Percentiles rank a stretch among this genome's conserved stretches.
Conservation (phyloP, 202 grass and related monocot genomes). For the Setaria viridis region DNA sequence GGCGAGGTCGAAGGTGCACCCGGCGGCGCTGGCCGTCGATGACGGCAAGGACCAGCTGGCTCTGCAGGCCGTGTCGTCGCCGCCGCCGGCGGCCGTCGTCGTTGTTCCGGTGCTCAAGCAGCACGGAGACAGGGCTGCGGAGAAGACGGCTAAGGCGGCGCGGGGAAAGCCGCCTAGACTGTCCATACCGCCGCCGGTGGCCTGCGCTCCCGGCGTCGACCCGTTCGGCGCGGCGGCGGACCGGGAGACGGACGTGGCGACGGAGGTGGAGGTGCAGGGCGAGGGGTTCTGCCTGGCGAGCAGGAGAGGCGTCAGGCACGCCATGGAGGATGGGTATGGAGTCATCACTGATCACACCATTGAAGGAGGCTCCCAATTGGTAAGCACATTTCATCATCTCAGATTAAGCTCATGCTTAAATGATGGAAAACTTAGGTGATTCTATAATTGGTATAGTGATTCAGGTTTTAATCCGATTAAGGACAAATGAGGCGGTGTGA, state of each 20-base stretch:
- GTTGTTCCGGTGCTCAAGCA: neutral
- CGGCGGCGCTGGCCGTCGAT: neutral
- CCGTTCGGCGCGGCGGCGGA: conserved; percentile 44
- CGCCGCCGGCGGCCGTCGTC: neutral
- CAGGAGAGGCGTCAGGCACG: conserved; percentile 60
- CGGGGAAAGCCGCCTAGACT: conserved; percentile 59
- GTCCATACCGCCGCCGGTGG: conserved; percentile 56
- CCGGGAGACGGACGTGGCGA: conserved; percentile 29
- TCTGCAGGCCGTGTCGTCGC: neutral
- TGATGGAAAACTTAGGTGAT: neutral
- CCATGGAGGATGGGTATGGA: conserved; percentile 82
- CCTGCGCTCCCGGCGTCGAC: conserved; percentile 4
- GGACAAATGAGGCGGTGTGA: too few species aligned
- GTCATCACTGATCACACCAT: conserved; percentile 29
- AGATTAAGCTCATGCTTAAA: neutral
- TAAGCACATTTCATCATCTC: neutral
- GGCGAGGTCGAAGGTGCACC: neutral
- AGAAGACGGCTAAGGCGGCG: conserved; percentile 1
- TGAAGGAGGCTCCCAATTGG: conserved; percentile 24
- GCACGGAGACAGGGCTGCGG: neutral
- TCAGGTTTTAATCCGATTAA: too few species aligned
- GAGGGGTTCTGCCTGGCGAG: conserved; percentile 62
- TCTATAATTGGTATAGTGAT: too few species aligned
- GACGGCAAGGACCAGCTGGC: neutral
- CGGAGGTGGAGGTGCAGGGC: conserved; percentile 51